These are phyloP conservation scores for Nicotiana paniculata DNA, from an alignment of 257 asterid genomes.

Conservation along the genomic window DNA sequence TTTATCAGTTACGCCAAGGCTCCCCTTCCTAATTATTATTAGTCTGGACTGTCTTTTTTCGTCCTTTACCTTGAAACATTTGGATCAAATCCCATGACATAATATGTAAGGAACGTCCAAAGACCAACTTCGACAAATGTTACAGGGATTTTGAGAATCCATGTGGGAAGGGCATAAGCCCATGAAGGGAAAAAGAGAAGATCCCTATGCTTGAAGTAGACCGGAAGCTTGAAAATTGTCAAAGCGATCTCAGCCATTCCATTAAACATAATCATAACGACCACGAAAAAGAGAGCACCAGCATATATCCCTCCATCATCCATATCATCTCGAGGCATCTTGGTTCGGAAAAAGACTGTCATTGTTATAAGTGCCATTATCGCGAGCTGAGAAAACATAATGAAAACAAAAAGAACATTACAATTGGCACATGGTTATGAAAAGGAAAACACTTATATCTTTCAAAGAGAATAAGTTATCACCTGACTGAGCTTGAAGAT, in stretches of 20 bases:
- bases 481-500: conserved; percentile 55
- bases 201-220: conserved; percentile 56
- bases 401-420: neutral
- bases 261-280: conserved; percentile 47
- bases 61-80: conserved; percentile 42
- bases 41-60: neutral
- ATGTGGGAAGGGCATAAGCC: conserved; percentile 56
- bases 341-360: conserved; percentile 46
- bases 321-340: conserved; percentile 23
- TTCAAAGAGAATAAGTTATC: conserved; percentile 5
- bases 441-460: neutral
- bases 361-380: conserved; percentile 31
- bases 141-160: conserved; percentile 53
- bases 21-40: neutral
- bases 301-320: conserved; percentile 42
- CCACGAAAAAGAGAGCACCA: conserved; percentile 48
- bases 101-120: conserved; percentile 52
- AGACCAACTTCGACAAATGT: conserved; percentile 43
- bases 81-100: conserved; percentile 66
- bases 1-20: too few relatives aligned
- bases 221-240: conserved; percentile 64
- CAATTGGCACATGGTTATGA: neutral
- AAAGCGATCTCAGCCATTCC: conserved; percentile 52
- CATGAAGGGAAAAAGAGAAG: conserved; percentile 51
- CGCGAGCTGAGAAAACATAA: conserved; percentile 27